A percentile compares a stretch with the other conserved stretches of the same genome.
These are phyloP conservation scores for Graphilbum sp. DNA, from an alignment of 2,329 filamentous ascomycete genomes.

Conservation along the genomic window DNA sequence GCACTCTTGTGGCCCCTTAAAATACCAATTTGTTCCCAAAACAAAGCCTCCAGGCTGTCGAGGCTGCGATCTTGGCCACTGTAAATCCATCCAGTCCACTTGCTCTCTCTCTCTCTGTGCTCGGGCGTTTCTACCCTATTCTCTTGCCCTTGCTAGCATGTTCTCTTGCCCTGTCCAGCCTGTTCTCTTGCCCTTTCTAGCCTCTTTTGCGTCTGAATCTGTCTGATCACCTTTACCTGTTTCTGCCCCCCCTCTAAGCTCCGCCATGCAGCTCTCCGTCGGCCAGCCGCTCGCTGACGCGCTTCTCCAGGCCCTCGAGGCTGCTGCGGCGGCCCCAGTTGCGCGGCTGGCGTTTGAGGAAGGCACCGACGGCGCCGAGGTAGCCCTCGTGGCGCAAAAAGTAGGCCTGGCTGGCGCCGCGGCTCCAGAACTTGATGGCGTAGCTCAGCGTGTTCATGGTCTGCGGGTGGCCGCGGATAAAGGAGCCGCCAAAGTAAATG, in stretches of 20 bases:
- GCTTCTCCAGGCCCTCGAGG: slow-evolving; percentile 32
- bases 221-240: background rate
- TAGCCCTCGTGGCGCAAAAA: slow-evolving; percentile 94
- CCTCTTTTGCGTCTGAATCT: background rate
- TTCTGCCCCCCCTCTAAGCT: background rate
- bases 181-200: background rate
- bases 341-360: slow-evolving; percentile 73
- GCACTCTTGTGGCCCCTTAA: too few relatives aligned
- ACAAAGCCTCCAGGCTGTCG: too few relatives aligned
- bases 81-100: too few relatives aligned
- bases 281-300: slow-evolving; percentile 4
- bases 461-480: slow-evolving; percentile 89
- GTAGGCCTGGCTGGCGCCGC: slow-evolving; percentile 85
- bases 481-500: slow-evolving; percentile 96
- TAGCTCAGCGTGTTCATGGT: slow-evolving; percentile 97
- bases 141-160: too few relatives aligned
- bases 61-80: too few relatives aligned
- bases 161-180: background rate
- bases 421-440: slow-evolving; percentile 92
- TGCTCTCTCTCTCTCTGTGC: too few relatives aligned
- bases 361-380: slow-evolving; percentile 82
- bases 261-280: background rate
- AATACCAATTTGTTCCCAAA: too few relatives aligned
- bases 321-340: slow-evolving; percentile 84
- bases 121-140: too few relatives aligned